A percentile compares a stretch with the other conserved stretches of the same genome.
Evolutionary conservation across 495 filamentous ascomycete genomes (phyloP).

Genomic region (Lineolata rhizophorae): DNA sequence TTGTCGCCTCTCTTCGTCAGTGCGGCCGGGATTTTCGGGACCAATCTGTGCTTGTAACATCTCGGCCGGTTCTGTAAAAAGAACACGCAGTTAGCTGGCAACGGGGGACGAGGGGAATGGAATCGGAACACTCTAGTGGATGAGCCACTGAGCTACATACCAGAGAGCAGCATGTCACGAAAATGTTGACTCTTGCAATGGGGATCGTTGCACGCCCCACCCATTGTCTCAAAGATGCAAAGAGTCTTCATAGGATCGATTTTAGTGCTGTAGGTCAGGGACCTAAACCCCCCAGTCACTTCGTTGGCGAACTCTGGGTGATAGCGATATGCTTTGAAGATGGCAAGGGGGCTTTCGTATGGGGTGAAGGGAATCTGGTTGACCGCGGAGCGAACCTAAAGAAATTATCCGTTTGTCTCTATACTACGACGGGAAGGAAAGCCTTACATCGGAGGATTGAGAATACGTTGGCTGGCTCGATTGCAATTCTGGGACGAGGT

Average conservation of each 20-base stretch:
- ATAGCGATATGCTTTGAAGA: constrained; percentile 75
- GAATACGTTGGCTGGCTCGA: no score
- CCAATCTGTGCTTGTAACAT: constrained; percentile 70
- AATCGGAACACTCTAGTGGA: constrained; percentile 1
- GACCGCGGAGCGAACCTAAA: constrained; percentile 1
- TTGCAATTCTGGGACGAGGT: constrained; percentile 7
- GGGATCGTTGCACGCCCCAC: constrained; percentile 54
- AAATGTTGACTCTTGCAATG: constrained; percentile 64
- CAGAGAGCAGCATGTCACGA: constrained; percentile 46
- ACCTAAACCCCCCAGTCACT: constrained; percentile 58
- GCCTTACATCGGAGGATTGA: constrained; percentile 2
- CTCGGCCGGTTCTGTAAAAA: constrained; percentile 65
- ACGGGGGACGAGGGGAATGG: not conserved
- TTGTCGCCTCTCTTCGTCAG: constrained; percentile 40
- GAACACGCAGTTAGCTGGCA: not conserved
- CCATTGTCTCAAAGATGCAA: constrained; percentile 51
- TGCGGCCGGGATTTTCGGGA: constrained; percentile 43
- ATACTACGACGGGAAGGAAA: not conserved
- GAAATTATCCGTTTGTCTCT: no score
- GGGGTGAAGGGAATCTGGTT: constrained; percentile 16
- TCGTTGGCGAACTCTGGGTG: constrained; percentile 50
- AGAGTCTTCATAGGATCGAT: constrained; percentile 53
- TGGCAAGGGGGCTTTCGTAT: constrained; percentile 63
- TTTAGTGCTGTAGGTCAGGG: constrained; percentile 77
- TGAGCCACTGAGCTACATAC: constrained; percentile 34